Evolutionary conservation across 768 basidiomycete genomes (phyloP), one percentile per base, ranked within the genome.

Genomic region (Phanerochaete carnosa): DNA sequence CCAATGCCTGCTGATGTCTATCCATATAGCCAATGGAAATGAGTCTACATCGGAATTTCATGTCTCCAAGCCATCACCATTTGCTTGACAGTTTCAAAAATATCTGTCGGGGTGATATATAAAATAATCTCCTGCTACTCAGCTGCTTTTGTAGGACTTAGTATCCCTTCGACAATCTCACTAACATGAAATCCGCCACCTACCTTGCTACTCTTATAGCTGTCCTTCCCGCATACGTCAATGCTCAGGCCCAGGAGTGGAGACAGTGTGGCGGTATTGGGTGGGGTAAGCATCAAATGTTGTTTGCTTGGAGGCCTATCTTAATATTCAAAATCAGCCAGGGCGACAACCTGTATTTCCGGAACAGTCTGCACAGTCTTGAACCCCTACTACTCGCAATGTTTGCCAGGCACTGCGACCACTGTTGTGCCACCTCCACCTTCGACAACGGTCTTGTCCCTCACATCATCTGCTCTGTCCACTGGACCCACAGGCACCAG

Each of bases 181-280:
- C 60, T 58, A 47, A 19, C 39, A 82, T 81, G 82, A 81, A 79
- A 73, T 78, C 77, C 64, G 69, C 77, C 57, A 72, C 79, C 22
- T 43, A 43, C 19, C 70, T 81, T 58, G 64, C 78, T 60, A 75
- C 65, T 25, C 50, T 78, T 60, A 68, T 81, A 53, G 66, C 79
- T 52, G 64, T 83, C 55, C 69, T 80, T 22, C 80, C 82, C 1
- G 73, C 76, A 54, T 72, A 81, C 61, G 78, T 77, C 30, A 62
- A 69, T 55, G 84, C 81, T 56, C 75, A 78, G 49, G 65, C 73
- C 35, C 73, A 79, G 16, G 50, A 79, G 37, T 85, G 71, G 51
- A 80, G 77, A 7, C 85, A 85, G 65, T 86, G 84, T 64, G 83
- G 83, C 68, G 83, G 83, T 45, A 74, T 74, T 57, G 73, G 70